Evolutionary conservation across 1,284 basidiomycete species (phyloP).

Genomic region (Paramarasmius palmivorus): DNA sequence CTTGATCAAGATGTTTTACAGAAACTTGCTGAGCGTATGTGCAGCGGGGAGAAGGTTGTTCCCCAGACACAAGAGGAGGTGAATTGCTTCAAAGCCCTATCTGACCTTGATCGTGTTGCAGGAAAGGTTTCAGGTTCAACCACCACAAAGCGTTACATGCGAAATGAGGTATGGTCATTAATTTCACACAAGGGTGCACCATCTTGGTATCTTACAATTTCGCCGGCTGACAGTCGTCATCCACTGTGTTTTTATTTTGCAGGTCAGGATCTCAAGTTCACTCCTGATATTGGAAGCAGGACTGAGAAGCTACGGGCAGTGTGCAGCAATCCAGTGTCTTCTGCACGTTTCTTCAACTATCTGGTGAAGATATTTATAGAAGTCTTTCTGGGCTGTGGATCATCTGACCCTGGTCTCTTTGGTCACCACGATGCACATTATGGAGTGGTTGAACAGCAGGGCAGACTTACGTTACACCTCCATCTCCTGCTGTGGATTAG

Average conservation of each 20-base stretch:
- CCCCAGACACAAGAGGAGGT: slow-evolving; percentile 32
- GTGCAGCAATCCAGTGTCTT: slow-evolving; percentile 22
- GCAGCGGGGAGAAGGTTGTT: slow-evolving; percentile 25
- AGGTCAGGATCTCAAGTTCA: slow-evolving; percentile 15
- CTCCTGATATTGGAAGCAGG: background rate
- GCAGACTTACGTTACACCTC: slow-evolving; percentile 31
- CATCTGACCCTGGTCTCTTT: slow-evolving; percentile 19
- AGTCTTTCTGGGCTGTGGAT: slow-evolving; percentile 20
- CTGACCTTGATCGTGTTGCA: slow-evolving; percentile 34
- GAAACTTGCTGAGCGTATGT: slow-evolving; percentile 23
- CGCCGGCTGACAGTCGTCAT: too few relatives aligned
- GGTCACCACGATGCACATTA: too few relatives aligned
- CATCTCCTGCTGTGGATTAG: slow-evolving; percentile 32
- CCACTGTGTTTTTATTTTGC: slow-evolving; percentile 28
- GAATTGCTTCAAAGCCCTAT: slow-evolving; percentile 31
- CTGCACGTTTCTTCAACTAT: too few relatives aligned
- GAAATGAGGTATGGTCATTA: too few relatives aligned
- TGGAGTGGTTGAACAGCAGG: slow-evolving; percentile 36
- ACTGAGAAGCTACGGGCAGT: slow-evolving; percentile 12
- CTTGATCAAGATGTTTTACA: too few relatives aligned
- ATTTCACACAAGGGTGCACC: too few relatives aligned
- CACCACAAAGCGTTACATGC: too few relatives aligned
- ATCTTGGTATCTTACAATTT: too few relatives aligned
- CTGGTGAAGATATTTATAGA: slow-evolving; percentile 24
- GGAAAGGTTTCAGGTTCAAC: too few relatives aligned